Conservation (phyloP, 257 asterid genomes). For the Buddleja alternifolia region DNA sequence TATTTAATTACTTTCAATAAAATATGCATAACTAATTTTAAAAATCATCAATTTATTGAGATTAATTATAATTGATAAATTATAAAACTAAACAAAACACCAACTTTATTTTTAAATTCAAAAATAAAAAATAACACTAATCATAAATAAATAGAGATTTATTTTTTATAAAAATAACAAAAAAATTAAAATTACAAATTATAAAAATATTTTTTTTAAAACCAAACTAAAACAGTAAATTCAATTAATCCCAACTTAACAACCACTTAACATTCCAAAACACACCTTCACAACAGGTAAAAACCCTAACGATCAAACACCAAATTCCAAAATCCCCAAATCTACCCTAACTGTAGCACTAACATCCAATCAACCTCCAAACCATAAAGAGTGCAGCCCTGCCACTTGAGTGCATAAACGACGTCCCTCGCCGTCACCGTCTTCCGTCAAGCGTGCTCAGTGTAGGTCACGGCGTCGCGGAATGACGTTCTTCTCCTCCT, state of each 20-base stretch:
- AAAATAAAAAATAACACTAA: no score
- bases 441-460: constrained; percentile 48
- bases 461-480: constrained; percentile 44
- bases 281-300: neutral
- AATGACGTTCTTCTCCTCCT: constrained; percentile 45
- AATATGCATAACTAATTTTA: no score
- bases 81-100: no score
- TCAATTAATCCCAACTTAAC: neutral
- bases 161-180: no score
- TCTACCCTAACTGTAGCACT: constrained; percentile 17
- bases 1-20: no score
- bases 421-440: constrained; percentile 52
- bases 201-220: no score
- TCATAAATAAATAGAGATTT: no score
- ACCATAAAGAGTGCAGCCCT: constrained; percentile 46
- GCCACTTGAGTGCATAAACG: constrained; percentile 46
- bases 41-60: no score
- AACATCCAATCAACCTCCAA: constrained; percentile 35
- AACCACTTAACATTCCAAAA: neutral
- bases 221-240: neutral
- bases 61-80: no score
- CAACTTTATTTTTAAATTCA: no score
- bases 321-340: neutral
- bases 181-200: no score
- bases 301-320: neutral